Conservation (phyloP, 2,329 filamentous ascomycete genomes). For the Esteya vermicola region DNA sequence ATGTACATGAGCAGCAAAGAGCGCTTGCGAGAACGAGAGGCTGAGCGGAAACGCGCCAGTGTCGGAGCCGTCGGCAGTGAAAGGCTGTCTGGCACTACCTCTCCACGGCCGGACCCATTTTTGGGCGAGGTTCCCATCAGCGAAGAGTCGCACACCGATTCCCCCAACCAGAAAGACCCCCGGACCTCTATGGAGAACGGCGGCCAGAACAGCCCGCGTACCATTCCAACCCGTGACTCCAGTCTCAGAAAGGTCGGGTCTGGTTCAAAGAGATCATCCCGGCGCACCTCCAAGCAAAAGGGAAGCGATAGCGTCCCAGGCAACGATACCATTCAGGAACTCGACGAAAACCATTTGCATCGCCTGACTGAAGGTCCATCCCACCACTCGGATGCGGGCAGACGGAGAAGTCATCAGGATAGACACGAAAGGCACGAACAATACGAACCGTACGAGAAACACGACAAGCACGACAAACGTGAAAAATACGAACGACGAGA, state of each 20-base stretch:
- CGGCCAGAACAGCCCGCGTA: slow-evolving; percentile 27
- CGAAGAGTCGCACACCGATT: slow-evolving; percentile 33
- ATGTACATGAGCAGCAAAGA: slow-evolving; percentile 66
- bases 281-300: slow-evolving; percentile 32
- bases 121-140: slow-evolving; percentile 39
- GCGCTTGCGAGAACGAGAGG: slow-evolving; percentile 46
- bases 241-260: slow-evolving; percentile 46
- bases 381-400: neutral
- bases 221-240: slow-evolving; percentile 54
- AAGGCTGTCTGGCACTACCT: slow-evolving; percentile 15
- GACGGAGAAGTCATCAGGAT: neutral
- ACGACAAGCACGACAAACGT: neutral
- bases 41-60: slow-evolving; percentile 43
- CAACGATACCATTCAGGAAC: slow-evolving; percentile 24
- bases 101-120: slow-evolving; percentile 29
- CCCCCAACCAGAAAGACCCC: slow-evolving; percentile 14
- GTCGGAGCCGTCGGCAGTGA: slow-evolving; percentile 24
- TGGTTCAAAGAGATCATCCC: slow-evolving; percentile 37
- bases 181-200: slow-evolving; percentile 13
- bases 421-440: neutral
- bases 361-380: neutral
- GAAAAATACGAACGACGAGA: too few species aligned
- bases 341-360: slow-evolving; percentile 8
- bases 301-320: slow-evolving; percentile 22
- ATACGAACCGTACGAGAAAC: neutral